Base-by-base conservation (phyloP, 1,284 basidiomycete genomes). In the Moesziomyces antarcticus region DNA sequence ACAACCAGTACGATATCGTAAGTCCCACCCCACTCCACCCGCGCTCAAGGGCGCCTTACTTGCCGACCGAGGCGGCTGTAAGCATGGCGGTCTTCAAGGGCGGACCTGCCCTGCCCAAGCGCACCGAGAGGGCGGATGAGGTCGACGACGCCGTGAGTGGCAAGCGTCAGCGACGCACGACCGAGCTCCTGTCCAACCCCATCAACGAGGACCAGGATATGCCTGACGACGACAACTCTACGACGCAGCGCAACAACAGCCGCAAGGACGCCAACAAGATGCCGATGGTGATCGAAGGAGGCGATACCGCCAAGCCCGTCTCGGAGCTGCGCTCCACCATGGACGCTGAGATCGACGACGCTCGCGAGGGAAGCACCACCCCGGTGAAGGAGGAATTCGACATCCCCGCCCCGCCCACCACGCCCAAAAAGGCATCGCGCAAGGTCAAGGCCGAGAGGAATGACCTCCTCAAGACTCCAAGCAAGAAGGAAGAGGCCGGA, bases 21-120 rank as follows among this genome's bases (percentile, higher is more conserved):
- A 33, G 30, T 33, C 10, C 9, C 30, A 33, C 4, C 30, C 9
- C 30, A 33, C 30, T 33, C 10, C 2, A 33, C 13, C 30, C 13
- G 30, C 30, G 10, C 30, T 33, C 30, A 33, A 10, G 30, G 30
- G 30, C 11, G 30, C 30, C 5, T 13, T 10, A 13, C 10, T 33
- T 33, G 30, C 30, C 10, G 30, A 10, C 30, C 30, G 10, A 40
- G 37, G 37, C 37, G 37, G n/a, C 30, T 33, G 18, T 11, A 48
- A 30, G 24, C 13, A 50, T 67, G 65, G 50, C 58, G 14, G 47
- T 18, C 35, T 60, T 61, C 50, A 67, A 61, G 50, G 58, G 65
- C 13, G 58, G 57, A 20, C 65, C 65, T 16, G 54, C 65, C 9
- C 55, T 67, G 3, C 58, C 65, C 1, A 61, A 67, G 42, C 54